Conservation (phyloP, 139 green algal species). For the Coelastrella sp. region DNA sequence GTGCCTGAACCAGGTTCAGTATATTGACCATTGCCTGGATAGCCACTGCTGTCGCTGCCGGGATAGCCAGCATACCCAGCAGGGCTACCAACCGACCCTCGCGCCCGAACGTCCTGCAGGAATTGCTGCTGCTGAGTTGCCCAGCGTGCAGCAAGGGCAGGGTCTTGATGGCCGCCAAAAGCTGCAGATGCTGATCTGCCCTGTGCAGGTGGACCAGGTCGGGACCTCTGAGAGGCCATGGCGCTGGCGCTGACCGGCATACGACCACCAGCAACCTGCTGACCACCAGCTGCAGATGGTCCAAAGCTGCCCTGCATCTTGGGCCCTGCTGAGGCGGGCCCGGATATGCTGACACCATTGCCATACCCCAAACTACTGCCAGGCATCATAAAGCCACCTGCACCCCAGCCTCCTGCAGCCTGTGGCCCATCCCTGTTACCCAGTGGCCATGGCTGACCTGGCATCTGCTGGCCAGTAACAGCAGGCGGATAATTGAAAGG, state of each 20-base stretch:
- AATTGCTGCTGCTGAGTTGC: neutral
- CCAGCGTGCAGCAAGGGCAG: neutral
- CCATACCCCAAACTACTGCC: neutral
- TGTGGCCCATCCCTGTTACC: neutral
- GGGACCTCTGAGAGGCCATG: neutral
- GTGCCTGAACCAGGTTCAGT: constrained; percentile 2
- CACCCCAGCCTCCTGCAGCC: neutral
- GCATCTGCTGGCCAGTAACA: neutral
- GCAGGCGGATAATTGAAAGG: neutral
- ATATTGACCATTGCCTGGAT: neutral
- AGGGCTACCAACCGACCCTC: neutral
- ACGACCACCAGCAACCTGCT: neutral
- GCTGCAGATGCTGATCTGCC: neutral
- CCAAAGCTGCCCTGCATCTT: too few species aligned
- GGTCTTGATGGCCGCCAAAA: neutral
- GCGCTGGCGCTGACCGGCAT: neutral
- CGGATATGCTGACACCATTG: neutral
- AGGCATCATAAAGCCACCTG: neutral
- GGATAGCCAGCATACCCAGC: too few species aligned
- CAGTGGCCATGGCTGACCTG: neutral
- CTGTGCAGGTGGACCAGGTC: neutral
- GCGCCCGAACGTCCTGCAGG: neutral
- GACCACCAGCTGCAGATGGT: neutral
- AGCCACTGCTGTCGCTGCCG: neutral
- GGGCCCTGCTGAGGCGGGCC: too few species aligned